A percentile compares a stretch with the other conserved stretches of the same genome.
Conservation (phyloP, 768 basidiomycete species). For the Crassisporium funariophilum region DNA sequence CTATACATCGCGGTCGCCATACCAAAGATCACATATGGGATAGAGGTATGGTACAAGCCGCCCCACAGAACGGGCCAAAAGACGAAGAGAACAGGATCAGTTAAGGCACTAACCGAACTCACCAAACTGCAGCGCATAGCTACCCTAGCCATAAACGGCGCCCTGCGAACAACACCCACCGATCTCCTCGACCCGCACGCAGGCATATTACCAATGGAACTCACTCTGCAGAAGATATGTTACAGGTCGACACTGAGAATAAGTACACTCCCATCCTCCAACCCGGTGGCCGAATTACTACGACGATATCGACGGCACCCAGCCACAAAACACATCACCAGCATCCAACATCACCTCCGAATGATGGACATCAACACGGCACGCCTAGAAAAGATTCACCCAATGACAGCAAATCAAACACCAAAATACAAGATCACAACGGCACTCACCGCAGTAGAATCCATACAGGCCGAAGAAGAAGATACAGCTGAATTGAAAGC, state of each 20-base stretch:
- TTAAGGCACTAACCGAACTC: neutral
- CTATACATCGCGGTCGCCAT: neutral
- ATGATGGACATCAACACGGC: no score
- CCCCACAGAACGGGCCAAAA: neutral
- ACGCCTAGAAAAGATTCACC: no score
- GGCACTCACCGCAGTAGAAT: no score
- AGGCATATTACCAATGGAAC: conserved; percentile 6
- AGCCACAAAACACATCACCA: neutral
- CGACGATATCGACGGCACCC: neutral
- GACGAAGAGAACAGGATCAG: neutral
- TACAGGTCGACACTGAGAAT: neutral
- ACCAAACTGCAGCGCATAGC: neutral
- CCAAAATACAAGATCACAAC: no score
- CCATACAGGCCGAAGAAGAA: no score
- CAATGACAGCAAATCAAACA: no score
- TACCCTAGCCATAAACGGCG: conserved; percentile 14
- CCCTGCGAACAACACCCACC: conserved; percentile 15
- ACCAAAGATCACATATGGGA: neutral
- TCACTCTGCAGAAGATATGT: neutral
- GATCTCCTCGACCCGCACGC: conserved; percentile 19
- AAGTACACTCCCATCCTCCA: neutral
- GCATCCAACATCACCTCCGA: neutral
- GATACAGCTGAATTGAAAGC: no score
- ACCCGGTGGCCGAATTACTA: neutral
- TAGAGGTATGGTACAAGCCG: neutral